Evolutionary conservation across 2,329 filamentous ascomycete species (phyloP).

Genomic region (Botryosphaeria dothidea): DNA sequence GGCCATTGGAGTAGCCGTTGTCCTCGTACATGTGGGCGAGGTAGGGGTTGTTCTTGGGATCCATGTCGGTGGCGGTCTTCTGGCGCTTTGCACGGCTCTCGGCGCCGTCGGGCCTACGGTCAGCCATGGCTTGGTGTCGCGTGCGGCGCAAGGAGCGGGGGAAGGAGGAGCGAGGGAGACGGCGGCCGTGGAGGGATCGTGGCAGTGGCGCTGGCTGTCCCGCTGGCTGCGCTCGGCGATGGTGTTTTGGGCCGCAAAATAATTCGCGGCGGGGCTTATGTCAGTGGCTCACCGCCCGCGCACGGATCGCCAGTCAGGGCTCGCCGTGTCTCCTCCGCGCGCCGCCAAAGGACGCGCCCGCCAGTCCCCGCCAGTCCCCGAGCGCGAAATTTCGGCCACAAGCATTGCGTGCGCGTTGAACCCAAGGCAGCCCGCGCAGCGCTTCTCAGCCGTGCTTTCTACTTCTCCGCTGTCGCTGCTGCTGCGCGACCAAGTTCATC

Average conservation of each 20-base stretch:
- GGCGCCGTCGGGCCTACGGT: conserved; percentile 56
- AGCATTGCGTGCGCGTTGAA: background rate
- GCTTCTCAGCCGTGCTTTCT: background rate
- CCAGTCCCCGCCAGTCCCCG: background rate
- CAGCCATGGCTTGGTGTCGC: conserved; percentile 50
- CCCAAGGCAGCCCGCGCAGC: background rate
- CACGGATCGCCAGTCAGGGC: background rate
- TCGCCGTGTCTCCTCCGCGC: background rate
- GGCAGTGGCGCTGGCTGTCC: background rate
- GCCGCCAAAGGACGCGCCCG: background rate
- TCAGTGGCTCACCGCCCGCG: conserved; percentile 7
- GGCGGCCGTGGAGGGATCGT: background rate
- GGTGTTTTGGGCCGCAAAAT: conserved; percentile 13
- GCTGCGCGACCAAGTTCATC: background rate
- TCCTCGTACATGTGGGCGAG: conserved; percentile 82
- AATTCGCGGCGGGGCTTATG: conserved; percentile 10
- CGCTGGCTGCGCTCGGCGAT: background rate
- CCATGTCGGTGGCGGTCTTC: conserved; percentile 51
- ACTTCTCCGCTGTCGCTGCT: background rate
- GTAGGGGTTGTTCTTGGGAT: conserved; percentile 75
- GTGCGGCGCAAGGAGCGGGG: background rate
- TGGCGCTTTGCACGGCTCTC: conserved; percentile 56
- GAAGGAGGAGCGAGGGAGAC: background rate
- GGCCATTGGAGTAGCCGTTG: conserved; percentile 37
- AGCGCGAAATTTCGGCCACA: conserved; percentile 12